Percentiles rank a stretch among this genome's conserved stretches.
Conservation (phyloP, 179 eudicot genomes). For the Beta corolliflora region DNA sequence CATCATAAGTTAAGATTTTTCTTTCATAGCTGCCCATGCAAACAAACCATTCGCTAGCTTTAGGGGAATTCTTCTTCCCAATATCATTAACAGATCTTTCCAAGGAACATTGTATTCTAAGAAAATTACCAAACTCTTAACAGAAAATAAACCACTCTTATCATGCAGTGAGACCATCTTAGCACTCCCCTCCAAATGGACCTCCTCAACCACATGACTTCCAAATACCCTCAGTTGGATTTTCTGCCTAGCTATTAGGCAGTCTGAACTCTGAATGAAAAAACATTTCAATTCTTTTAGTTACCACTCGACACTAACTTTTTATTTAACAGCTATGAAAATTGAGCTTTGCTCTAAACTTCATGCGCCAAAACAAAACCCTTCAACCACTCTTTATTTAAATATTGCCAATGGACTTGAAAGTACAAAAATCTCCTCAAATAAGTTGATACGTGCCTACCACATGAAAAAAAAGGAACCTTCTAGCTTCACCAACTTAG, state of each 20-base stretch:
- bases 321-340: no score
- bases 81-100: neutral
- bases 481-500: neutral
- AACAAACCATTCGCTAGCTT: neutral
- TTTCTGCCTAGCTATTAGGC: neutral
- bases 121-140: neutral
- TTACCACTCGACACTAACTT: no score
- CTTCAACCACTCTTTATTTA: neutral
- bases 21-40: neutral
- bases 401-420: neutral
- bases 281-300: no score
- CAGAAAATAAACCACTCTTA: no score
- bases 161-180: no score
- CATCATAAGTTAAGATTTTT: neutral
- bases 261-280: no score
- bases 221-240: neutral
- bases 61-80: neutral
- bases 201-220: neutral
- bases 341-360: no score
- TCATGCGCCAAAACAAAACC: no score
- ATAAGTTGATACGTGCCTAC: neutral
- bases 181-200: neutral
- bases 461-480: neutral
- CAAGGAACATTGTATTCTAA: no score
- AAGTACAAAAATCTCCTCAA: neutral